Evolutionary conservation across 805 yeast genomes (phyloP).

Genomic region (Lipomyces lipofer): DNA sequence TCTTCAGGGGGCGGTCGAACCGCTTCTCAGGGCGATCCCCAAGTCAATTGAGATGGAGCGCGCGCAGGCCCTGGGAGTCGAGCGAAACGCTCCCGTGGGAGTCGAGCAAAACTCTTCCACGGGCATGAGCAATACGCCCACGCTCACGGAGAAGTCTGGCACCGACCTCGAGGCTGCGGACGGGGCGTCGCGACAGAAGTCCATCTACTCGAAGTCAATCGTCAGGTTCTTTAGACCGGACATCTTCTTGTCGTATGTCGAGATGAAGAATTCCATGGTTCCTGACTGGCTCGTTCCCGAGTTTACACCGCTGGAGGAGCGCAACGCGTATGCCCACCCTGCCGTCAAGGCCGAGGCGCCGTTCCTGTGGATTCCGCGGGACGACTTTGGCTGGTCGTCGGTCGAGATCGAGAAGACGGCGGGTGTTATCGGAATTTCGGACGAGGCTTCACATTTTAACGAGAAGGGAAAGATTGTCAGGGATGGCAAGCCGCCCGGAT

Average conservation of each 20-base stretch:
- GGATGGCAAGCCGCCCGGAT: constrained; percentile 54
- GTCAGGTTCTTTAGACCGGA: constrained; percentile 32
- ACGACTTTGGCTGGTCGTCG: constrained; percentile 77
- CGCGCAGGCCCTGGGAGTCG: constrained; percentile 16
- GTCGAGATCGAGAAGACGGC: constrained; percentile 56
- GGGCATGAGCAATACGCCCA: constrained; percentile 18
- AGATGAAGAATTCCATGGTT: constrained; percentile 22
- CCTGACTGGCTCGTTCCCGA: constrained; percentile 37
- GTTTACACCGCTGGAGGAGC: constrained; percentile 45
- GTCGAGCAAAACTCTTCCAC: constrained; percentile 6
- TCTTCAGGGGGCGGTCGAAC: constrained; percentile 65
- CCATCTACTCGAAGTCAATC: constrained; percentile 14
- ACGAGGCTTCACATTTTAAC: constrained; percentile 63
- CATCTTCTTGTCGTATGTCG: constrained; percentile 25
- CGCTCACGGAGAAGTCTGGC: constrained; percentile 21
- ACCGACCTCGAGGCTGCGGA: constrained; percentile 14
- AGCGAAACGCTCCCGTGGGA: constrained; percentile 9
- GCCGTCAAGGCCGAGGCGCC: constrained; percentile 70
- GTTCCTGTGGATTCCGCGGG: constrained; percentile 88
- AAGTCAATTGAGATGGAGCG: constrained; percentile 36
- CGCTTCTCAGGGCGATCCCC: constrained; percentile 49
- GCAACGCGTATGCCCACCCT: constrained; percentile 76
- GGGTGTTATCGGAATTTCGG: constrained; percentile 61
- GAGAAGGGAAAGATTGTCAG: constrained; percentile 50
- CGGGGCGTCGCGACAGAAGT: constrained; percentile 8